phyloP scores from a whole-genome alignment of 2,329 filamentous ascomycete genomes.

The Fusarium penzigii region DNA sequence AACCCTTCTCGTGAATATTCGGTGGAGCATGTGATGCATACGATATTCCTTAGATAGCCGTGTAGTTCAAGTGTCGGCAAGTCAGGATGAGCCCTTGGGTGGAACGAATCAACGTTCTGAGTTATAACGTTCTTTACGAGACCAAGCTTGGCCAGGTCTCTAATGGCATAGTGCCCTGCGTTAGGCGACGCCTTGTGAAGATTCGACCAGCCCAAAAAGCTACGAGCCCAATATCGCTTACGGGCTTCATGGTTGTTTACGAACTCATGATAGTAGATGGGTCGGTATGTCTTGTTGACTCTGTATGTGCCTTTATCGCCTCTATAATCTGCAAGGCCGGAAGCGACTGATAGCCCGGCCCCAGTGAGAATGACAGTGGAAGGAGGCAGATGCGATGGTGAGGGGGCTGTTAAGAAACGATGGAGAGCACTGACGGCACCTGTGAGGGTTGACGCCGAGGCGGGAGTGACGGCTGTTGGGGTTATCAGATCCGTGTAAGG shows the following conservation, averaged over 20 bases:
- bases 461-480: conserved; percentile 72
- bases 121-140: conserved; percentile 79
- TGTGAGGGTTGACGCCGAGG: conserved; percentile 65
- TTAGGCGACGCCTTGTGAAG: conserved; percentile 81
- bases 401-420: conserved; percentile 69
- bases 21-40: conserved; percentile 77
- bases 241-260: conserved; percentile 76
- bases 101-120: conserved; percentile 97
- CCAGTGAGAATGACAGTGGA: conserved; percentile 65
- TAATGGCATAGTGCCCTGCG: conserved; percentile 73
- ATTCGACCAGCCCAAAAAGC: conserved; percentile 89
- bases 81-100: conserved; percentile 72
- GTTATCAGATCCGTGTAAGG: conserved; percentile 86
- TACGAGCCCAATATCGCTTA: conserved; percentile 94
- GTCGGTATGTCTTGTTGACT: conserved; percentile 84
- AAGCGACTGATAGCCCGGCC: conserved; percentile 90
- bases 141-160: conserved; percentile 70
- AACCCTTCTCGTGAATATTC: conserved; percentile 73
- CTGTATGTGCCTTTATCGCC: conserved; percentile 90
- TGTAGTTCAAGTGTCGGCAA: conserved; percentile 83
- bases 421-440: conserved; percentile 78
- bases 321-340: conserved; percentile 89
- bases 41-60: conserved; percentile 79
- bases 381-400: conserved; percentile 49
- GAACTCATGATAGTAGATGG: conserved; percentile 94